Conservation (phyloP, 495 filamentous ascomycete species). For the Clavariopsis aquatica region DNA sequence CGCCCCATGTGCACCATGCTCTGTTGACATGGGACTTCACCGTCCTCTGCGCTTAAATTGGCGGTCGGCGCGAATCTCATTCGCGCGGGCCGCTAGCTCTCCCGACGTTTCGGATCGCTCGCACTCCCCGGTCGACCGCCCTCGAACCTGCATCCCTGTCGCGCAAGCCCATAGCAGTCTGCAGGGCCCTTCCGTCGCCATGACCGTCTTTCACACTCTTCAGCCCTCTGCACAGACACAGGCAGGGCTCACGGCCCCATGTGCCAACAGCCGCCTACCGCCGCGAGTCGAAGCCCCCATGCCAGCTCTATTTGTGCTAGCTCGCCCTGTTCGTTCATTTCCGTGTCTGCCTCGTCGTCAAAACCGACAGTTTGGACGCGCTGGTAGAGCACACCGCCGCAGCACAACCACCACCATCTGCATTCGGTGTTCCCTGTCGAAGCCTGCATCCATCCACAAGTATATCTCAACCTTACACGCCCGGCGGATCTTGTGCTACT, state of each 20-base stretch:
- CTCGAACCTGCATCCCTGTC: not conserved
- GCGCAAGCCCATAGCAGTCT: not conserved
- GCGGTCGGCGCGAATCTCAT: constrained; percentile 20
- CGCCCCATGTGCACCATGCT: constrained; percentile 14
- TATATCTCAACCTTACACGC: constrained; percentile 18
- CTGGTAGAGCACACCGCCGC: constrained; percentile 33
- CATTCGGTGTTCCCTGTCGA: not conserved
- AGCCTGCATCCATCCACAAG: constrained; percentile 2
- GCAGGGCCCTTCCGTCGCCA: not conserved
- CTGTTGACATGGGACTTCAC: not conserved
- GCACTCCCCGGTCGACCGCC: constrained; percentile 8
- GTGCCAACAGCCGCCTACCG: constrained; percentile 21
- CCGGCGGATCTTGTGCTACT: constrained; percentile 3
- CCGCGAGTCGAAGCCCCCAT: constrained; percentile 6
- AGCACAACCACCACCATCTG: constrained; percentile 20
- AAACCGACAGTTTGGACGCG: constrained; percentile 24
- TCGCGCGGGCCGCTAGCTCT: constrained; percentile 23
- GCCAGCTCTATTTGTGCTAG: constrained; percentile 6
- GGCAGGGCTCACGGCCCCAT: constrained; percentile 12
- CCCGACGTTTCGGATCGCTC: constrained; percentile 11
- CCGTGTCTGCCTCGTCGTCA: constrained; percentile 31
- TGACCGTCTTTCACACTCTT: not conserved
- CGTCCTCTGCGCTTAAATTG: constrained; percentile 16
- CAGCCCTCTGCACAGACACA: constrained; percentile 11
- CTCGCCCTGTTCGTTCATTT: constrained; percentile 8